A percentile compares a stretch with the other conserved stretches of the same genome.
Conservation (phyloP, 1,284 basidiomycete species). For the Cutaneotrichosporon sp. region DNA sequence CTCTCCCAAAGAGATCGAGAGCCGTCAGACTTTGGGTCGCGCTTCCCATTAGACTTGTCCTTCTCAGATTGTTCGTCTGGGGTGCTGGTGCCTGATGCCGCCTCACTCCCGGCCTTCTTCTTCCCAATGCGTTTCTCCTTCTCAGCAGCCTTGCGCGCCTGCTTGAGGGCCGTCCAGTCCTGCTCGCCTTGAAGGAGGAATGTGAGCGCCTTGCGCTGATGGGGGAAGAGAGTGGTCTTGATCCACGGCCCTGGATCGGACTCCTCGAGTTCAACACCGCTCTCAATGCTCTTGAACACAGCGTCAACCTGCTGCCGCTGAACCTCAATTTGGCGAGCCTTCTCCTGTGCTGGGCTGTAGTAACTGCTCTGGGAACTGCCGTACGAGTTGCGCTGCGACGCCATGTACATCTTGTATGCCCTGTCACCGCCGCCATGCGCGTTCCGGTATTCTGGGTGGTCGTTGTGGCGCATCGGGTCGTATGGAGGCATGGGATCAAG, state of each 20-base stretch:
- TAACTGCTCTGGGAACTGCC: background rate
- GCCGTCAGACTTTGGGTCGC: conserved; percentile 25
- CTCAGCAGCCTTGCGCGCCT: conserved; percentile 33
- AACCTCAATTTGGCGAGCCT: conserved; percentile 79
- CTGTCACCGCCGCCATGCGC: conserved; percentile 60
- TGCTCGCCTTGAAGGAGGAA: conserved; percentile 90
- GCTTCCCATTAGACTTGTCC: conserved; percentile 16
- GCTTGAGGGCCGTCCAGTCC: conserved; percentile 40
- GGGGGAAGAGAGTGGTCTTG: conserved; percentile 85
- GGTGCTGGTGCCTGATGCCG: conserved; percentile 10
- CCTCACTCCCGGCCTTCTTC: conserved; percentile 20
- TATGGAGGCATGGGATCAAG: conserved; percentile 65
- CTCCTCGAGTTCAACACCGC: conserved; percentile 78
- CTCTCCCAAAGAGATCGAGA: conserved; percentile 42
- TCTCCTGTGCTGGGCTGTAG: conserved; percentile 46
- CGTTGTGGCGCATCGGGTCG: conserved; percentile 56
- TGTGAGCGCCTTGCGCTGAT: conserved; percentile 96
- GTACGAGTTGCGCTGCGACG: conserved; percentile 16
- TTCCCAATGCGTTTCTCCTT: conserved; percentile 25
- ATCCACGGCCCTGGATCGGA: conserved; percentile 82
- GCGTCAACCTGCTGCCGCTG: conserved; percentile 91
- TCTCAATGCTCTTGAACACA: conserved; percentile 80
- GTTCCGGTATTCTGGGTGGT: conserved; percentile 69
- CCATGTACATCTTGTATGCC: conserved; percentile 22
- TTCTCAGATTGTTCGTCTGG: background rate